phyloP scores from a whole-genome alignment of 495 filamentous ascomycete species.

The Aspergillus diversus region DNA sequence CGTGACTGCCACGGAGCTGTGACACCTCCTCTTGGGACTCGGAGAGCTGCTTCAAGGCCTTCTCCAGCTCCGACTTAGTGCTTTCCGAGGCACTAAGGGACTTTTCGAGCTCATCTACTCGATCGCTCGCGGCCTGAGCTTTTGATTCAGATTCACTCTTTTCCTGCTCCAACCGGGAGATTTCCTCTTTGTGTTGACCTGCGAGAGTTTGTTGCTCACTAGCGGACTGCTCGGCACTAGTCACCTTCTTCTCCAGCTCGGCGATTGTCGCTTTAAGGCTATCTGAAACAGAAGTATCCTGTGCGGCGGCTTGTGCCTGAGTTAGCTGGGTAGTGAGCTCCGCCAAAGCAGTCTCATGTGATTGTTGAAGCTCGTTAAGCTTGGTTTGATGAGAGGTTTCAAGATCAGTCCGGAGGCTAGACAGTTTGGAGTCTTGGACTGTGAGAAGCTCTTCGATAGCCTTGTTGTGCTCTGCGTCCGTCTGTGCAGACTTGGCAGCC shows the following conservation, averaged over 20 bases:
- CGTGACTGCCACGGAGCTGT: constrained; percentile 38
- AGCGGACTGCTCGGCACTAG: constrained; percentile 35
- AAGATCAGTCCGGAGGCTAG: constrained; percentile 40
- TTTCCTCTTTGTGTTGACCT: constrained; percentile 35
- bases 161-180: constrained; percentile 38
- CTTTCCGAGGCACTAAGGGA: constrained; percentile 33
- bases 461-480: constrained; percentile 47
- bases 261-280: constrained; percentile 39
- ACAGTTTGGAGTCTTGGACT: constrained; percentile 46
- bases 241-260: constrained; percentile 44
- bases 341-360: constrained; percentile 41
- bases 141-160: constrained; percentile 40
- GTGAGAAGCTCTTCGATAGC: constrained; percentile 53
- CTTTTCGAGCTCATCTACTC: constrained; percentile 42
- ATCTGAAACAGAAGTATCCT: constrained; percentile 45
- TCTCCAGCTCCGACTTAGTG: constrained; percentile 41
- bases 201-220: constrained; percentile 40
- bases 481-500: constrained; percentile 38
- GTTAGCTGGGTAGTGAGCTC: constrained; percentile 38
- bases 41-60: constrained; percentile 38
- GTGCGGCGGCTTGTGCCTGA: constrained; percentile 40
- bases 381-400: constrained; percentile 43
- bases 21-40: constrained; percentile 41
- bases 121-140: constrained; percentile 31
- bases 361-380: constrained; percentile 43